Evolutionary conservation across 768 basidiomycete genomes (phyloP).

Genomic region (Tylopilus sp.): DNA sequence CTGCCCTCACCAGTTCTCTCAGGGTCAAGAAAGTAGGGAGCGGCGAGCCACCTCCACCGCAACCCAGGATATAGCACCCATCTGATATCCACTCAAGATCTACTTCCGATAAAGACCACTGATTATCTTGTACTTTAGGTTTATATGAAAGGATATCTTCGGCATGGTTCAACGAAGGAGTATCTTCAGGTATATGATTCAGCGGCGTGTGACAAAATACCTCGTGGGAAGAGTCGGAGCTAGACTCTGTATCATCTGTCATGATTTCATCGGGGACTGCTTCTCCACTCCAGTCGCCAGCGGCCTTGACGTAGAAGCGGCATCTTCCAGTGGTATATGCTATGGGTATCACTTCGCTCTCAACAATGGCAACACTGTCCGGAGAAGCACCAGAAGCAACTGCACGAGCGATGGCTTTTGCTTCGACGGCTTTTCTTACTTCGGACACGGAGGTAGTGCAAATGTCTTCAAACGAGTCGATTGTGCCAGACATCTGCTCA

Average conservation of each 20-base stretch:
- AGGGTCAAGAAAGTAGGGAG: slow-evolving; percentile 48
- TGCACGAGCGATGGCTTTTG: slow-evolving; percentile 40
- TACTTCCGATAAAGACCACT: slow-evolving; percentile 45
- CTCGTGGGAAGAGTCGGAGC: slow-evolving; percentile 1
- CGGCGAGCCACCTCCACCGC: slow-evolving; percentile 61
- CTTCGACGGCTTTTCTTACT: slow-evolving; percentile 33
- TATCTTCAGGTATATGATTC: slow-evolving; percentile 9
- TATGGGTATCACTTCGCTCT: slow-evolving; percentile 51
- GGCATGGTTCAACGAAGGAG: slow-evolving; percentile 11
- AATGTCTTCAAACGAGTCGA: slow-evolving; percentile 44
- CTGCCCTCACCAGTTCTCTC: slow-evolving; percentile 51
- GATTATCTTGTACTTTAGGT: slow-evolving; percentile 36
- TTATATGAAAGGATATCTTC: slow-evolving; percentile 34
- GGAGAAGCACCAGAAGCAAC: slow-evolving; percentile 44
- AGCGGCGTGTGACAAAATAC: neutral
- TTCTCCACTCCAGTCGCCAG: slow-evolving; percentile 46
- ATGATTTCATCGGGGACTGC: slow-evolving; percentile 20
- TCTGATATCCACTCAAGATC: slow-evolving; percentile 59
- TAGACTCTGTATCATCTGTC: slow-evolving; percentile 12
- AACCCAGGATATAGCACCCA: slow-evolving; percentile 60
- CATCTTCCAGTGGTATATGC: slow-evolving; percentile 33
- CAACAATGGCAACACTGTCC: slow-evolving; percentile 45
- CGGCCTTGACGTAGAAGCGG: slow-evolving; percentile 55
- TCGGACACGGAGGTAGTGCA: slow-evolving; percentile 32
- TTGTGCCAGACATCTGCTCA: slow-evolving; percentile 39